Evolutionary conservation across 1,284 basidiomycete species (phyloP).

Genomic region (Heimioporus retisporus): DNA sequence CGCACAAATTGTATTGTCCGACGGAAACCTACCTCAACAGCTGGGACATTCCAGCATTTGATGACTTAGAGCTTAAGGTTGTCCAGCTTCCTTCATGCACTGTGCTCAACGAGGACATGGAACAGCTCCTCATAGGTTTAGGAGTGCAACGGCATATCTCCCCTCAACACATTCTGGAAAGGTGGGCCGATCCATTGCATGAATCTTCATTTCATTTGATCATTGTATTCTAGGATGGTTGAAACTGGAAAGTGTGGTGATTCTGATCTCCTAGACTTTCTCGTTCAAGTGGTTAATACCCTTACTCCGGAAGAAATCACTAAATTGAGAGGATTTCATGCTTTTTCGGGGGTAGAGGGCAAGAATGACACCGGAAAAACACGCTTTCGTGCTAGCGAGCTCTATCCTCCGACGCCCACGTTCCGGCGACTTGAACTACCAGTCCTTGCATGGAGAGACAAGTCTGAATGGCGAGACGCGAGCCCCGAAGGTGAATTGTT

Average conservation of each 20-base stretch:
- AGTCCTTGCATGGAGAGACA: conserved; percentile 76
- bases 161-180: background rate
- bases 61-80: background rate
- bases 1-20: conserved; percentile 77
- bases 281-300: conserved; percentile 81
- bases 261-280: conserved; percentile 80
- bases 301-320: conserved; percentile 75
- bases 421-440: conserved; percentile 82
- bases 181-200: background rate
- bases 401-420: conserved; percentile 86
- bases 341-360: conserved; percentile 75
- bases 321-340: conserved; percentile 77
- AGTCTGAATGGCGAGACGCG: conserved; percentile 47
- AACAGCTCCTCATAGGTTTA: background rate
- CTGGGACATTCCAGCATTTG: background rate
- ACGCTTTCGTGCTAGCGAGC: conserved; percentile 69
- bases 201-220: background rate
- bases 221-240: conserved; percentile 67
- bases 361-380: conserved; percentile 31
- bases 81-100: background rate
- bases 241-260: conserved; percentile 83
- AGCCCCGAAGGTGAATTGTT: conserved; percentile 1
- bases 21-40: conserved; percentile 24
- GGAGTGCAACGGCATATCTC: background rate
- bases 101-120: background rate